phyloP scores from a whole-genome alignment of 768 basidiomycete species.

The Agrocybe chaxingu region DNA sequence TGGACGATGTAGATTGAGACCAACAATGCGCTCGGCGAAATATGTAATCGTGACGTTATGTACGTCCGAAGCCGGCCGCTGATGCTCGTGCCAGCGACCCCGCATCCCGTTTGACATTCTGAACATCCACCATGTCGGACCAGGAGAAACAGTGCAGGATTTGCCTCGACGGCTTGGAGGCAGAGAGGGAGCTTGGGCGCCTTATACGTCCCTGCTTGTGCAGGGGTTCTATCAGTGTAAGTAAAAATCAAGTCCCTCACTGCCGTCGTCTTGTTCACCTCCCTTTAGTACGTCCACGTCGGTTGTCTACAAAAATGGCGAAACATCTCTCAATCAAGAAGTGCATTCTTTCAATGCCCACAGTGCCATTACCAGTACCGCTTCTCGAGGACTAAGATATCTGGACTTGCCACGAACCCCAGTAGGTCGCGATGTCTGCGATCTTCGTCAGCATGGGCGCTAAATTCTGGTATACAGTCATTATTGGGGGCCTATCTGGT shows the following conservation, averaged over 20 bases:
- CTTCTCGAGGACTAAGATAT: slow-evolving; percentile 66
- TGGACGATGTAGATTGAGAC: background rate
- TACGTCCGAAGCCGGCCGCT: no score
- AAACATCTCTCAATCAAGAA: slow-evolving; percentile 53
- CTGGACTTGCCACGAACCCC: slow-evolving; percentile 78
- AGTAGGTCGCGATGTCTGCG: slow-evolving; percentile 32
- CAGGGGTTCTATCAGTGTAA: slow-evolving; percentile 70
- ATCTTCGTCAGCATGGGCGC: slow-evolving; percentile 3
- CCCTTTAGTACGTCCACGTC: slow-evolving; percentile 69
- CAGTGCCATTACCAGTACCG: slow-evolving; percentile 79
- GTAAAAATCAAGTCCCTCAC: slow-evolving; percentile 11
- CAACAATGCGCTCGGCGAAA: background rate
- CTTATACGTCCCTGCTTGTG: slow-evolving; percentile 83
- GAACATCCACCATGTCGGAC: slow-evolving; percentile 14
- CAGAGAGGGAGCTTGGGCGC: slow-evolving; percentile 61
- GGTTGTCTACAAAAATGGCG: slow-evolving; percentile 78
- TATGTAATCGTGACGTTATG: no score
- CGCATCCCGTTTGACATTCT: no score
- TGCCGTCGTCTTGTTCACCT: no score
- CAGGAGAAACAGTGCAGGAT: slow-evolving; percentile 78
- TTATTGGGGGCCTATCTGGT: slow-evolving; percentile 59
- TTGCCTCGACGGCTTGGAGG: slow-evolving; percentile 67
- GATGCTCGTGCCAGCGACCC: no score
- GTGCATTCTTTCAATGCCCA: slow-evolving; percentile 76
- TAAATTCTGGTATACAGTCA: slow-evolving; percentile 39